These are phyloP conservation scores for Polysphondylium violaceum DNA, from an alignment of 78 protist species.

Conservation along the genomic window DNA sequence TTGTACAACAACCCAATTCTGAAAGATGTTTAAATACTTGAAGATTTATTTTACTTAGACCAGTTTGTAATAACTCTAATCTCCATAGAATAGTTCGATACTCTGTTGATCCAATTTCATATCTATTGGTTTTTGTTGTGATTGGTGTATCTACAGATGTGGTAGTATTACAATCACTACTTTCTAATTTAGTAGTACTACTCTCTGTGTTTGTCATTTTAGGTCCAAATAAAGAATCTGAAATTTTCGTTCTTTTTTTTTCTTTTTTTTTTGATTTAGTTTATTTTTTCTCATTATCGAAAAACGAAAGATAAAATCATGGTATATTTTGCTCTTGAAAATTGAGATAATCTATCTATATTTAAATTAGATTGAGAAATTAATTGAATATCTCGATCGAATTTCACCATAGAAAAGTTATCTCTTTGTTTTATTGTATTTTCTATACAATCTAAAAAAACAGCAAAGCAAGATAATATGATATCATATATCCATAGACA, in stretches of 20 bases:
- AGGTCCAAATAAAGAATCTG: background rate
- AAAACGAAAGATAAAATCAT: too few species aligned
- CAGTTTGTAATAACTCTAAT: background rate
- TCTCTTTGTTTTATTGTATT: too few species aligned
- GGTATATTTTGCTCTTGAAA: too few species aligned
- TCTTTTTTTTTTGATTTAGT: background rate
- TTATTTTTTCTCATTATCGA: background rate
- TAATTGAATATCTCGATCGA: too few species aligned
- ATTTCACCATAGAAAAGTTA: too few species aligned
- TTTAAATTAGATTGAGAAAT: too few species aligned
- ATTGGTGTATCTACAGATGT: background rate
- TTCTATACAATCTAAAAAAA: too few species aligned
- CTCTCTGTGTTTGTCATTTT: background rate
- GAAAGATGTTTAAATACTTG: background rate
- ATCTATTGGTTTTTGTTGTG: background rate
- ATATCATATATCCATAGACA: too few species aligned
- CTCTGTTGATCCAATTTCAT: background rate
- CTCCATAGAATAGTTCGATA: constrained; percentile 11
- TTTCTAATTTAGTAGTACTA: background rate
- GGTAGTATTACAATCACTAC: background rate
- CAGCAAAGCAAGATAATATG: too few species aligned
- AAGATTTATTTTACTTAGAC: background rate
- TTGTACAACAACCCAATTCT: constrained; percentile 6
- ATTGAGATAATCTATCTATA: background rate
- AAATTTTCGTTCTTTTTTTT: too few species aligned